Evolutionary conservation across 2,329 filamentous ascomycete species (phyloP).

Genomic region (Colletotrichum sp.): DNA sequence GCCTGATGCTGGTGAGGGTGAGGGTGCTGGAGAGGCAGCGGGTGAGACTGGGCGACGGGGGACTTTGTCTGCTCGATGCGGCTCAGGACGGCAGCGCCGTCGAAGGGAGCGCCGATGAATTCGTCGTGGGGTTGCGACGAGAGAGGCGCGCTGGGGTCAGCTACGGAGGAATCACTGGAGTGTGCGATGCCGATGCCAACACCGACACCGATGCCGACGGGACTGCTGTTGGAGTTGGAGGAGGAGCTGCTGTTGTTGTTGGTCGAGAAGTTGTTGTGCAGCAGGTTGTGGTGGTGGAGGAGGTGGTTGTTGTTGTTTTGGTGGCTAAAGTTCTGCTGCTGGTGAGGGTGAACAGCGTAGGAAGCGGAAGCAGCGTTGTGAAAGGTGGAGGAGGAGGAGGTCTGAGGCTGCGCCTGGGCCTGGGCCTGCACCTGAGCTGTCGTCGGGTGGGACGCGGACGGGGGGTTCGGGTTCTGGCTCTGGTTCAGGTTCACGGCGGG

Average conservation of each 20-base stretch:
- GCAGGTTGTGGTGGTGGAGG: neutral
- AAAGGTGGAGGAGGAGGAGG: conserved; percentile 22
- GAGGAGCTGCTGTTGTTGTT: conserved; percentile 7
- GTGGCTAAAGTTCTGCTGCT: conserved; percentile 32
- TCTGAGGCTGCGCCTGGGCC: conserved; percentile 25
- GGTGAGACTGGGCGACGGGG: conserved; percentile 25
- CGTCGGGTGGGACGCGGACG: neutral
- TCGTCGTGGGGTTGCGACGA: conserved; percentile 53
- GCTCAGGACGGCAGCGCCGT: conserved; percentile 66
- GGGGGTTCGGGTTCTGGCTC: conserved; percentile 28
- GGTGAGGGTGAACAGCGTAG: conserved; percentile 83
- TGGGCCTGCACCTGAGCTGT: conserved; percentile 17
- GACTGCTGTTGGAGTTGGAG: conserved; percentile 22
- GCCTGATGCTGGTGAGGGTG: conserved; percentile 14
- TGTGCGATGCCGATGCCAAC: conserved; percentile 13
- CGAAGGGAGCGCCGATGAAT: conserved; percentile 69
- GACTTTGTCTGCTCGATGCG: conserved; percentile 61
- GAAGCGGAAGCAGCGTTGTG: conserved; percentile 46
- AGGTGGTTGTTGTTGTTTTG: conserved; percentile 3
- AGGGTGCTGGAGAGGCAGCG: conserved; percentile 25
- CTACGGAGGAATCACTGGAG: conserved; percentile 32
- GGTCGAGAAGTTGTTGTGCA: neutral
- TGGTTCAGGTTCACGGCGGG: neutral
- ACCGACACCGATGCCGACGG: conserved; percentile 26
- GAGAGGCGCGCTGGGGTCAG: conserved; percentile 38